phyloP scores from a whole-genome alignment of 192 early-diverging fungal species.

The Spinellus fusiger region DNA sequence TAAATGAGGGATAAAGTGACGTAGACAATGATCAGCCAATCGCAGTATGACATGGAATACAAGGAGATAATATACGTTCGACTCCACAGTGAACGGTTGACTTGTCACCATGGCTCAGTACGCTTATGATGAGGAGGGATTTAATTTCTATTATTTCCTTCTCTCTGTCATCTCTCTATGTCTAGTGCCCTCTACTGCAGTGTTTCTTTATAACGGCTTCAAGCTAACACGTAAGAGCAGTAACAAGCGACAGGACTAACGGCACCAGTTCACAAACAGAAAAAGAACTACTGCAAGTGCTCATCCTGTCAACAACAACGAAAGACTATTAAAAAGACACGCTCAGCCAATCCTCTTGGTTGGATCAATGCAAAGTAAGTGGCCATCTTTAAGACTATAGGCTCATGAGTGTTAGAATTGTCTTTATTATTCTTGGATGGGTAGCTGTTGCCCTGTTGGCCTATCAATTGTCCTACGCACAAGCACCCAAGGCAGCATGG shows the following conservation, averaged over 20 bases:
- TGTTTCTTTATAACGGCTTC: slow-evolving; percentile 5
- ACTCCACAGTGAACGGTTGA: background rate
- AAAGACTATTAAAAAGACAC: slow-evolving; percentile 4
- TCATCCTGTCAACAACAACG: slow-evolving; percentile 16
- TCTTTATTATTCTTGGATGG: slow-evolving; percentile 60
- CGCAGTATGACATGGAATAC: slow-evolving; percentile 3
- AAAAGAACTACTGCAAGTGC: slow-evolving; percentile 15
- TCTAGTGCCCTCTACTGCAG: slow-evolving; percentile 70
- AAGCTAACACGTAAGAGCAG: slow-evolving; percentile 12
- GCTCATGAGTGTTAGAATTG: slow-evolving; percentile 24
- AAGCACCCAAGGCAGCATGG: slow-evolving; percentile 59
- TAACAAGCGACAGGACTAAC: background rate
- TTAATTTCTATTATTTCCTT: slow-evolving; percentile 93
- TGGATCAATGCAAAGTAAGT: slow-evolving; percentile 21
- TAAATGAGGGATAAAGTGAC: no score
- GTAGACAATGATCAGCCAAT: slow-evolving; percentile 12
- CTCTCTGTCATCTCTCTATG: slow-evolving; percentile 77
- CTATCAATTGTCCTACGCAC: slow-evolving; percentile 61
- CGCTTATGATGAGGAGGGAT: slow-evolving; percentile 91
- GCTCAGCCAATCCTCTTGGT: slow-evolving; percentile 5
- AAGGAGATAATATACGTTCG: background rate
- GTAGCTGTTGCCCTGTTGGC: slow-evolving; percentile 55
- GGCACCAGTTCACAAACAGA: background rate
- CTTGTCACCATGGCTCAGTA: slow-evolving; percentile 62
- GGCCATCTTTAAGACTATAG: background rate